Evolutionary conservation across 164 flowering plant species (phyloP), one percentile per base, ranked within the genome.

Genomic region (Malania oleifera): DNA sequence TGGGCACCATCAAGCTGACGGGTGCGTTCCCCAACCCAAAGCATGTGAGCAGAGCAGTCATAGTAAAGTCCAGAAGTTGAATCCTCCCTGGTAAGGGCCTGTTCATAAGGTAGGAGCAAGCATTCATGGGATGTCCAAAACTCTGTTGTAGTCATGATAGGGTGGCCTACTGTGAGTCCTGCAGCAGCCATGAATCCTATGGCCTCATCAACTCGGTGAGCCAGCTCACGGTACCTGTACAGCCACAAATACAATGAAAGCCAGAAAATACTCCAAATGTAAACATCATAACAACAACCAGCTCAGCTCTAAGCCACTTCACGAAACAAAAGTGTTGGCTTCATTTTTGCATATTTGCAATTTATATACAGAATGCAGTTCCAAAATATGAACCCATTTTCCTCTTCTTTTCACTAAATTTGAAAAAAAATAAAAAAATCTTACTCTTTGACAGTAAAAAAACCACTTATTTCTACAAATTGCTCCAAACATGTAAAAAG

Each of bases 61-160:
- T 70, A 74, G 59, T 67, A 67, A 46, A 74, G 78, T 3, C 78
- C 78, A 61, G 78, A 64, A 34, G 75, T 74, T 35, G 78, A 74
- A 40, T 74, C 77, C 63, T 63, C 59, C 56, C 77, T 56, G 1
- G 77, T 74, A 8, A 74, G 75, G 41, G 77, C 66, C 39, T 74
- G 72, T 27, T 74, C 78, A 28, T 67, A 70, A 22, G 78, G 75
- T 51, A 74, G 51, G 23, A 67, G 75, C 23, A 74, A 59, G 55
- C 78, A 74, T 56, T 74, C 78, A 61, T 74, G 75, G n/a, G 78
- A 74, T 8, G 78, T 74, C 78, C 78, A 74, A 24, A 74, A 74
- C 39, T 70, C 78, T 0, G 72, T 70, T 24, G 70, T 63, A 1
- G 61, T 57, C 78, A 74, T 74, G 24, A 70, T 51, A 13, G 75